Percentiles rank a stretch among this genome's conserved stretches.
Conservation (phyloP, 495 filamentous ascomycete genomes). For the Podospora pseudocomata region DNA sequence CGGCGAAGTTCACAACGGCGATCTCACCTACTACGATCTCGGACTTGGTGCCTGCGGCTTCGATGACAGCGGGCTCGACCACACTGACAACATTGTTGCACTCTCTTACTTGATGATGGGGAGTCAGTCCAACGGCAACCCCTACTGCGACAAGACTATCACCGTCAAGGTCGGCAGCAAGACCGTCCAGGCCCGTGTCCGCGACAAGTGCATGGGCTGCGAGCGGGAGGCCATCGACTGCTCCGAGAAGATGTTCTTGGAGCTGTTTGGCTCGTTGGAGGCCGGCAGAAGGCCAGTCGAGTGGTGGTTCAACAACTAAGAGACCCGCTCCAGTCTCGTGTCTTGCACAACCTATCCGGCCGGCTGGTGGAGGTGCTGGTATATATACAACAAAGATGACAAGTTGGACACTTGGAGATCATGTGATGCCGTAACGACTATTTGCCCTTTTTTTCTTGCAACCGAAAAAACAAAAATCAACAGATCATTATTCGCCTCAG, state of each 20-base stretch:
- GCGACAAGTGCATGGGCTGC: constrained; percentile 77
- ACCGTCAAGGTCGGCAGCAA: constrained; percentile 56
- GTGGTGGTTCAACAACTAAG: constrained; percentile 44
- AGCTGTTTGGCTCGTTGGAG: constrained; percentile 39
- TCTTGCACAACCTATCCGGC: not conserved
- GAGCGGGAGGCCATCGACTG: constrained; percentile 43
- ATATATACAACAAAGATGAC: not conserved
- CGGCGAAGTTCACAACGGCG: constrained; percentile 27
- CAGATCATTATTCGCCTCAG: not conserved
- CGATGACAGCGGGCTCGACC: constrained; percentile 40
- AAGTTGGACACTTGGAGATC: constrained; percentile 1
- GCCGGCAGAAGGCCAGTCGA: constrained; percentile 34
- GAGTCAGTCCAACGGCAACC: constrained; percentile 50
- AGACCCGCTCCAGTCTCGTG: not conserved
- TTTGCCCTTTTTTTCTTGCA: constrained; percentile 5
- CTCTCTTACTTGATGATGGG: constrained; percentile 41
- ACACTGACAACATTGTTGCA: constrained; percentile 43
- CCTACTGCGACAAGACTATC: constrained; percentile 63
- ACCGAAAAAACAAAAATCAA: not conserved
- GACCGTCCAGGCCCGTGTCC: constrained; percentile 53
- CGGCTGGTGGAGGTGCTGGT: not conserved
- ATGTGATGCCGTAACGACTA: constrained; percentile 15
- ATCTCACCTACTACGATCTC: constrained; percentile 47
- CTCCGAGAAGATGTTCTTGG: constrained; percentile 42
- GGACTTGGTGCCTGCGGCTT: constrained; percentile 47